Evolutionary conservation across 2,329 filamentous ascomycete species (phyloP), one percentile per base, ranked within the genome.

Genomic region (Fonsecaea pugnacius): DNA sequence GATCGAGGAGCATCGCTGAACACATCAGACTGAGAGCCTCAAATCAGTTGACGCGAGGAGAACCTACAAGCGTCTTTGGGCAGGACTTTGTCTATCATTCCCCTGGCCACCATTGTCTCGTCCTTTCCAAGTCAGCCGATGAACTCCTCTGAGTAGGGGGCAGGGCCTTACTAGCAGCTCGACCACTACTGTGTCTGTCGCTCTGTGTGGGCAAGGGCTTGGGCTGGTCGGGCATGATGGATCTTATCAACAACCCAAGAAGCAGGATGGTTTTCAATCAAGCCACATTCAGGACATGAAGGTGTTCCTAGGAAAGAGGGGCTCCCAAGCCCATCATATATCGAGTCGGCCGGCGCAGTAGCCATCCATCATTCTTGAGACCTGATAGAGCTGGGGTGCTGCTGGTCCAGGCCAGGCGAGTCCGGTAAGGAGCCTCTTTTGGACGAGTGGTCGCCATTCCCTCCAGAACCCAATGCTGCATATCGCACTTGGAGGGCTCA

Each of bases 1-100:
- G 43, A 48, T 24, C 43, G 43, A 48, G 43, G 43, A 48, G 43
- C 43, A 48, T 48, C 43, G 10, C 43, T 48, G 18, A 12, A 27
- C 12, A 24, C 43, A 48, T 48, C 18, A 48, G 43, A 48, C 6
- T 27, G 4, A 16, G 8, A 48, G 43, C 7, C 6, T 12, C 21
- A 3, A 16, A 27, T 27, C 21, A 27, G 2, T 48, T 48, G 8
- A 48, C 24, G 8, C 12, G 18, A 27, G 21, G 18, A 48, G 43
- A 48, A 24, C 43, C 24, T 48, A 48, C 43, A 8, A 10, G 21
- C 43, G 43, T 27, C 18, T 24, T 21, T 27, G 18, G 6, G 18
- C 43, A 14, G 43, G 10, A 14, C 7, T 5, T 14, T 48, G 43
- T 24, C 21, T 27, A 27, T 48, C 3, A 12, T 12, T 48, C 43